Conservation (phyloP, 2,329 filamentous ascomycete species). For the Colletotrichum shisoi region DNA sequence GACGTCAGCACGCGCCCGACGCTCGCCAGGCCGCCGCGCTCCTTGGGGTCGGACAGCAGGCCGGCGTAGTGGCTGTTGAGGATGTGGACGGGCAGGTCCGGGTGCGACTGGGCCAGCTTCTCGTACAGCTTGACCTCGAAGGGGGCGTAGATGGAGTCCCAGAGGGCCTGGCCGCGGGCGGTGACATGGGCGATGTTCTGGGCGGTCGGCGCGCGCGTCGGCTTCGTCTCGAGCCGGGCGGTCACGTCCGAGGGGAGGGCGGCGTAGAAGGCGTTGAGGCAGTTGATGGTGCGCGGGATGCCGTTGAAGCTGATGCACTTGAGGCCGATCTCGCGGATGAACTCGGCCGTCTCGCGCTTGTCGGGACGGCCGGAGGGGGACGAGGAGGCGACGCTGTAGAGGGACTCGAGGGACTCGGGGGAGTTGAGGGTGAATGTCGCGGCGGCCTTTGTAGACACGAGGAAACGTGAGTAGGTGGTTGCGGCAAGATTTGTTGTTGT, state of each 20-base stretch:
- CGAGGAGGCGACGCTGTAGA: slow-evolving; percentile 64
- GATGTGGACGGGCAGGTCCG: slow-evolving; percentile 83
- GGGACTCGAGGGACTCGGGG: slow-evolving; percentile 72
- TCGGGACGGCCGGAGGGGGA: slow-evolving; percentile 43
- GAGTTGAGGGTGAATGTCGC: slow-evolving; percentile 89
- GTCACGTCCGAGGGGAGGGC: slow-evolving; percentile 66
- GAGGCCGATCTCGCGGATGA: slow-evolving; percentile 77
- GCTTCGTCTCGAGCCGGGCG: slow-evolving; percentile 60
- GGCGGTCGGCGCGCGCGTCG: slow-evolving; percentile 62
- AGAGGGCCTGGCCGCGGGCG: slow-evolving; percentile 69
- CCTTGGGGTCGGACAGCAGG: slow-evolving; percentile 73
- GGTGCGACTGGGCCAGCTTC: slow-evolving; percentile 78
- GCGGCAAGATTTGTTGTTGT: too few species aligned
- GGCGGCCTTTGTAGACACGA: slow-evolving; percentile 64
- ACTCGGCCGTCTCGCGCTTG: slow-evolving; percentile 63
- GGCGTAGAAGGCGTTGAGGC: slow-evolving; percentile 73
- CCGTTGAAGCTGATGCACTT: slow-evolving; percentile 84
- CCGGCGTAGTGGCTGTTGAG: slow-evolving; percentile 76
- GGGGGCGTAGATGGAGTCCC: slow-evolving; percentile 79
- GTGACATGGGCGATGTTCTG: slow-evolving; percentile 64
- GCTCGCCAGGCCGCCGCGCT: slow-evolving; percentile 56
- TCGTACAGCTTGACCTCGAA: slow-evolving; percentile 75
- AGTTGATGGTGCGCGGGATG: slow-evolving; percentile 85
- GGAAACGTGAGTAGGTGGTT: neutral
- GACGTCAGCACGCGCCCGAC: slow-evolving; percentile 77